These are phyloP conservation scores for Nicotiana attenuata DNA, from an alignment of 257 asterid species.

Conservation along the genomic window DNA sequence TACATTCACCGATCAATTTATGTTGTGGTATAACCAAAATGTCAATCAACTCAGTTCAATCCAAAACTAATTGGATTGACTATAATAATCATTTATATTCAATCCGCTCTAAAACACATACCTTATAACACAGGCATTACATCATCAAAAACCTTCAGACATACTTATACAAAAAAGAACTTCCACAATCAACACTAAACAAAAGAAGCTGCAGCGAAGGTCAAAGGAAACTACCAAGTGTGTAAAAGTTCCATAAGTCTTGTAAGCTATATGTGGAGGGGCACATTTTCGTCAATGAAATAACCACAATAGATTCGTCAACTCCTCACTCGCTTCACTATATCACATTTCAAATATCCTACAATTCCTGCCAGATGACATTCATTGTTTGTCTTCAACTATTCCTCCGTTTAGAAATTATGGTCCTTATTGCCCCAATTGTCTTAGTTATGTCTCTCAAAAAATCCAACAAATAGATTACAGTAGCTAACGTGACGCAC, in stretches of 20 bases:
- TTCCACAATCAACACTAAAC: not conserved
- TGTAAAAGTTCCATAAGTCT: not conserved
- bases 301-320: not conserved
- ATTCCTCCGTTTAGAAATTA: not conserved
- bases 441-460: not conserved
- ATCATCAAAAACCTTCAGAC: not conserved
- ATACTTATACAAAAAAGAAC: not conserved
- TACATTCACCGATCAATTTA: not conserved
- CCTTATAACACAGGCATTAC: not conserved
- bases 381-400: not conserved
- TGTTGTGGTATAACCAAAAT: not conserved
- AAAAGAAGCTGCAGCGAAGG: not conserved
- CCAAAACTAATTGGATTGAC: not conserved
- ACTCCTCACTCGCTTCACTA: not conserved
- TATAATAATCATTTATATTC: not conserved
- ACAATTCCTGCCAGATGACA: not conserved
- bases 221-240: not conserved
- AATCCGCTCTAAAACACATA: not conserved
- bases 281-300: not conserved
- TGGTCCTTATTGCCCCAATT: not conserved
- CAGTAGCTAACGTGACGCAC: not conserved
- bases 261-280: not conserved
- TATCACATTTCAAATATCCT: not conserved
- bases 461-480: no score
- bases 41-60: conserved; percentile 5